These are phyloP conservation scores for Pichia deserticola DNA, from an alignment of 805 yeast genomes.

Conservation along the genomic window DNA sequence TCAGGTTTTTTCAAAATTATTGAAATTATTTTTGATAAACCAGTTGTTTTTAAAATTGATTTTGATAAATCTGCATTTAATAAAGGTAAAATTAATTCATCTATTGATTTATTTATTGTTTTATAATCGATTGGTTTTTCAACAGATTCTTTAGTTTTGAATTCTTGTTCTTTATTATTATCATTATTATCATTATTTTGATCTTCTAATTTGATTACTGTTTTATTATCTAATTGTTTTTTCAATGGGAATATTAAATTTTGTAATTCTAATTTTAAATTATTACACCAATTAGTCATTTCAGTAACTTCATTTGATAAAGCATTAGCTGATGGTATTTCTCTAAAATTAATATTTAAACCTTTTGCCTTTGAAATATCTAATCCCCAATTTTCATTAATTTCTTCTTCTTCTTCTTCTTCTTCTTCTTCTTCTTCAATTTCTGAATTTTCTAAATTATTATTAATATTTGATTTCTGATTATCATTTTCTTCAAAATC, in stretches of 20 bases:
- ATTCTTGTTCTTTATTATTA: not conserved
- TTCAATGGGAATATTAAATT: conserved; percentile 15
- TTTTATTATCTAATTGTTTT: conserved; percentile 1
- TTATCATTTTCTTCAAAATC: conserved; percentile 1
- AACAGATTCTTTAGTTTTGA: not conserved
- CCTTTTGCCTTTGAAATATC: conserved; percentile 14
- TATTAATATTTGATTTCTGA: conserved; percentile 2
- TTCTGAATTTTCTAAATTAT: conserved; percentile 6
- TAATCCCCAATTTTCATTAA: conserved; percentile 22
- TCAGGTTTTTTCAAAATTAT: conserved; percentile 33
- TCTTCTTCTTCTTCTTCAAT: not conserved
- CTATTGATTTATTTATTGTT: conserved; percentile 15
- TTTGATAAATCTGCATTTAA: conserved; percentile 20
- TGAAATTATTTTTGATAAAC: conserved; percentile 27
- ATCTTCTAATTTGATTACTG: not conserved
- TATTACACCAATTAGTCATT: conserved; percentile 16
- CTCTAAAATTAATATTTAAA: conserved; percentile 15
- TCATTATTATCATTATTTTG: not conserved
- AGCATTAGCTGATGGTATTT: conserved; percentile 16
- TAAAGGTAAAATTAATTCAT: conserved; percentile 19
- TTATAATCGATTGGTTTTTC: conserved; percentile 17
- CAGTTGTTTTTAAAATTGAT: conserved; percentile 26
- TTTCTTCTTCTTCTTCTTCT: conserved; percentile 7
- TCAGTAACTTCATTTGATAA: conserved; percentile 18
- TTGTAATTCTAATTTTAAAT: conserved; percentile 22